Base-by-base conservation (phyloP, 1,139 yeast genomes). In the Suhomyces yuchorum region DNA sequence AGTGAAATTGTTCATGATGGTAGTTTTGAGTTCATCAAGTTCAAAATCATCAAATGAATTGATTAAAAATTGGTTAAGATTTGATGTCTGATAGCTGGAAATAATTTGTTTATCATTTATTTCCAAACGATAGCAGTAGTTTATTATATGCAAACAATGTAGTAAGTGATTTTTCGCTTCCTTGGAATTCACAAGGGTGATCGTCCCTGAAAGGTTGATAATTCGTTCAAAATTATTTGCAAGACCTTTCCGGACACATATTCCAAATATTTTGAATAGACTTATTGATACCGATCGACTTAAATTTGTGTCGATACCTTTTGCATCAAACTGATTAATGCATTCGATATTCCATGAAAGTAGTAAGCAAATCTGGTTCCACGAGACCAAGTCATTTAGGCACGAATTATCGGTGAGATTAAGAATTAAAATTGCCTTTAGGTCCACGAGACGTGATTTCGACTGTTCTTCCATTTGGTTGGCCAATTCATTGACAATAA, bases 381-480 rank as follows among this genome's bases (percentile, higher is more conserved):
- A 70, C 15, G 62, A 53, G 1, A 59, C 55, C n/a, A 64, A 52
- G 19, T 65, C 60, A 45, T 68, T 62, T 8, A 69, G 46, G 6
- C 63, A 46, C 12, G 71, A 49, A 44, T 68, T 69, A 44, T 68
- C 65, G 8, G 71, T 60, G 33, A 68, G 54, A 40, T 65, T 70
- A 15, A 70, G 47, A 1, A 75, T 49, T 28, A 74, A 45, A 1
- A 71, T 55, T 2, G 77, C 62, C 49, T 64, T 66, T 39, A 73
- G 58, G 41, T 58, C 54, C n/a, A 19, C 24, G 12, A 39, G 15
- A 17, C 35, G 32, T n/a, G 7, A 8, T 15, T 18, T 42, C 14
- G 8, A 8, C 12, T 19, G 15, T 7, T 28, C 22, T n/a, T 42
- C 30, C n/a, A 34, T 45, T 26, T 37, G 20, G 7, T 24, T 23